A percentile compares a stretch with the other conserved stretches of the same genome.
These are phyloP conservation scores for Tulasnella sp. DNA, from an alignment of 768 basidiomycete genomes.

Conservation along the genomic window DNA sequence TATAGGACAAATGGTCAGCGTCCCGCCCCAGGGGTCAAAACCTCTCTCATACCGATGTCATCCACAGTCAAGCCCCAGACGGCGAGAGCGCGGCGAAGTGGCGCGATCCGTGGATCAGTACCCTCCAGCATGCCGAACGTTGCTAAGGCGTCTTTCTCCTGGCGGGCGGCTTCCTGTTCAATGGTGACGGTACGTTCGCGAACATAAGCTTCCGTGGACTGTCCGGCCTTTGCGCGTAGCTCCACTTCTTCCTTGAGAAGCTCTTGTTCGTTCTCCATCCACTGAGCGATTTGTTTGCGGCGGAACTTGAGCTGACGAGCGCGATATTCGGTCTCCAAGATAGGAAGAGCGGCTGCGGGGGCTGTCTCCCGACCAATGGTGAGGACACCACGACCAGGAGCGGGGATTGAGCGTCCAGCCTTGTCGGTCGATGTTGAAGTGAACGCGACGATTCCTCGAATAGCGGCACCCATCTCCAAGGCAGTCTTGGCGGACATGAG, in stretches of 20 bases:
- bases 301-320: constrained; percentile 94
- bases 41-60: constrained; percentile 58
- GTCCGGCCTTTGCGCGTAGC: constrained; percentile 49
- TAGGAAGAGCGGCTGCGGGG: constrained; percentile 69
- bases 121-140: constrained; percentile 96
- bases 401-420: constrained; percentile 95
- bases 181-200: constrained; percentile 73
- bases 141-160: constrained; percentile 89
- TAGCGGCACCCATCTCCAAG: constrained; percentile 86
- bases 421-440: constrained; percentile 98
- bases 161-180: constrained; percentile 83
- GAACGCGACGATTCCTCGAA: constrained; percentile 90
- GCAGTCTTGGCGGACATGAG: constrained; percentile 97
- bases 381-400: constrained; percentile 91
- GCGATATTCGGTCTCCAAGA: constrained; percentile 83
- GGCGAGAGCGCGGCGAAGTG: constrained; percentile 90
- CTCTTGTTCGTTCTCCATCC: constrained; percentile 84
- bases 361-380: constrained; percentile 81
- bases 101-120: constrained; percentile 75
- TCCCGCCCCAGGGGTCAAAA: not conserved
- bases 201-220: constrained; percentile 63
- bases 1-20: constrained; percentile 4
- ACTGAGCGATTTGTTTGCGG: constrained; percentile 88
- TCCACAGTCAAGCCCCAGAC: constrained; percentile 95
- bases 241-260: constrained; percentile 75